phyloP scores from a whole-genome alignment of 2,329 filamentous ascomycete species.

The Colletotrichum tropicale region DNA sequence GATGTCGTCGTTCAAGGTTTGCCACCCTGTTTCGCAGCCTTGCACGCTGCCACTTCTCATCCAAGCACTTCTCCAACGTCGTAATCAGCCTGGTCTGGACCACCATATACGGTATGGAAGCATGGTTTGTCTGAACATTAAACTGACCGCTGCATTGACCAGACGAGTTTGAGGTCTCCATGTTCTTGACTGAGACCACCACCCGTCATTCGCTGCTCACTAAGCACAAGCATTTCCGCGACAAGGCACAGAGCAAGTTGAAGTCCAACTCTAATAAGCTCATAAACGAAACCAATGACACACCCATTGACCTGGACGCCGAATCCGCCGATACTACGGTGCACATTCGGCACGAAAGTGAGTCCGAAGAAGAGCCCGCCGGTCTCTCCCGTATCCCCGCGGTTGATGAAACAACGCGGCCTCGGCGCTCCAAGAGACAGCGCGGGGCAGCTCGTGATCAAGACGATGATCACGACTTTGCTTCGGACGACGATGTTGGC shows the following conservation, averaged over 20 bases:
- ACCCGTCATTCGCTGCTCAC: constrained; percentile 86
- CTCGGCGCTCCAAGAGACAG: constrained; percentile 26
- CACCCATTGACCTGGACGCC: constrained; percentile 57
- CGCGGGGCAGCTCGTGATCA: constrained; percentile 31
- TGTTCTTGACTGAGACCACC: constrained; percentile 87
- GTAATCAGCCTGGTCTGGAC: background rate
- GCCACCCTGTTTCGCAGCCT: constrained; percentile 24
- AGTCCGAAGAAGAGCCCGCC: constrained; percentile 60
- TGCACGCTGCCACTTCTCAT: background rate
- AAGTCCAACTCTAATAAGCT: constrained; percentile 68
- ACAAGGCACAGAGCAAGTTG: constrained; percentile 56
- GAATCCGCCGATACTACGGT: constrained; percentile 33
- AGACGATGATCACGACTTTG: constrained; percentile 32
- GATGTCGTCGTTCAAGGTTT: constrained; percentile 84
- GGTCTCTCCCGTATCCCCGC: constrained; percentile 62
- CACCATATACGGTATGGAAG: background rate
- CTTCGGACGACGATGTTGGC: constrained; percentile 31
- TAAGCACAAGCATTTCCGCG: constrained; percentile 80
- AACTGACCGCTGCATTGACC: background rate
- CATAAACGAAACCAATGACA: constrained; percentile 58
- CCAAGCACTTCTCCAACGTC: constrained; percentile 9
- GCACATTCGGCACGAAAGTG: constrained; percentile 61
- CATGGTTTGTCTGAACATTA: background rate
- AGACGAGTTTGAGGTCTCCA: constrained; percentile 96
- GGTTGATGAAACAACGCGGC: constrained; percentile 27